Conservation (phyloP, 1,139 yeast genomes). For the Diutina scorzettiae region DNA sequence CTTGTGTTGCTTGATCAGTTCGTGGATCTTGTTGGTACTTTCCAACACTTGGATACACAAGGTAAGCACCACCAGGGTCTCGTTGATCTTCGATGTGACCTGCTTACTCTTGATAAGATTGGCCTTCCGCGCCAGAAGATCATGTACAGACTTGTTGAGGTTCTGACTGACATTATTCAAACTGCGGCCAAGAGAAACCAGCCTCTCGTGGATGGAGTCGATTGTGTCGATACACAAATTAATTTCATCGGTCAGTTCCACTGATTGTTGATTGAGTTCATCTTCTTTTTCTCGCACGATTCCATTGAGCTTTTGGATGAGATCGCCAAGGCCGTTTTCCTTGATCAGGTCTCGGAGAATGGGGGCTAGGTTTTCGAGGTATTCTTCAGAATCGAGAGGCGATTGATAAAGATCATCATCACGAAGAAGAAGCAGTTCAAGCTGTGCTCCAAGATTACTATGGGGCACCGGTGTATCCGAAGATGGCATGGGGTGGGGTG, state of each 20-base stretch:
- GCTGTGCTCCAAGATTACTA: slow-evolving; percentile 11
- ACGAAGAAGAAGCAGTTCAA: slow-evolving; percentile 29
- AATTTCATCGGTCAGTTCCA: slow-evolving; percentile 48
- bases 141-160: slow-evolving; percentile 52
- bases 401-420: slow-evolving; percentile 37
- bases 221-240: slow-evolving; percentile 44
- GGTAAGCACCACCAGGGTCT: slow-evolving; percentile 47
- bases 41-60: slow-evolving; percentile 76
- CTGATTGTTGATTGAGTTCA: slow-evolving; percentile 51
- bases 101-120: slow-evolving; percentile 43
- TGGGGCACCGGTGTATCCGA: background rate
- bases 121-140: slow-evolving; percentile 48
- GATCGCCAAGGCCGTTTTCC: slow-evolving; percentile 41
- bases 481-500: background rate
- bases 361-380: slow-evolving; percentile 71
- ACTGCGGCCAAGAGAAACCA: slow-evolving; percentile 28
- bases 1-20: slow-evolving; percentile 59
- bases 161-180: slow-evolving; percentile 24
- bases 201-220: slow-evolving; percentile 40
- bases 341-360: slow-evolving; percentile 59
- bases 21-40: slow-evolving; percentile 76
- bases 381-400: slow-evolving; percentile 53
- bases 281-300: slow-evolving; percentile 50
- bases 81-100: slow-evolving; percentile 47
- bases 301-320: slow-evolving; percentile 43